phyloP scores from a whole-genome alignment of 2,329 filamentous ascomycete genomes.

The Diaporthe eres region DNA sequence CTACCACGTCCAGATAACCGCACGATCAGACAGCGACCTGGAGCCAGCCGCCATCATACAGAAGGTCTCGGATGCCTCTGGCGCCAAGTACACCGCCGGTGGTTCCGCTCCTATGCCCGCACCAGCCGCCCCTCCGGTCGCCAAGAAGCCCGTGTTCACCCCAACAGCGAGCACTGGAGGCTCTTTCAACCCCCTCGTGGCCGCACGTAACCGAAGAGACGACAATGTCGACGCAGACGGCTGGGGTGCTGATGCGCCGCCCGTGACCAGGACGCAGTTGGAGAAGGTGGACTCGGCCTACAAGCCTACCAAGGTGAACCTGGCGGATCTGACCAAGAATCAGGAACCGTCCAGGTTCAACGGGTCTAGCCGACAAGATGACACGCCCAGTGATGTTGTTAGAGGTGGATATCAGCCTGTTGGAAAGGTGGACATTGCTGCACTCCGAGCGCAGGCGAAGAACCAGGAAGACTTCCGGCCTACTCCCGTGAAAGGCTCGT shows the following conservation, averaged over 20 bases:
- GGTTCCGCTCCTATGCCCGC: slow-evolving; percentile 67
- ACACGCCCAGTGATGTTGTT: slow-evolving; percentile 74
- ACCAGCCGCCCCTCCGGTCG: slow-evolving; percentile 76
- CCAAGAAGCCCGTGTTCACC: slow-evolving; percentile 93
- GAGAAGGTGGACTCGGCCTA: slow-evolving; percentile 95
- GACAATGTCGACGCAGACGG: slow-evolving; percentile 83
- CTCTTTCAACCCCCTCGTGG: slow-evolving; percentile 77
- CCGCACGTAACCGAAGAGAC: slow-evolving; percentile 73
- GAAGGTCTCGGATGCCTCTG: slow-evolving; percentile 95
- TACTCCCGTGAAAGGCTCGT: slow-evolving; percentile 88
- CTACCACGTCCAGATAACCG: slow-evolving; percentile 98
- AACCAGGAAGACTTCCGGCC: slow-evolving; percentile 83
- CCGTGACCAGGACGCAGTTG: slow-evolving; percentile 85
- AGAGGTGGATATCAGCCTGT: slow-evolving; percentile 92
- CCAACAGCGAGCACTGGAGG: slow-evolving; percentile 66
- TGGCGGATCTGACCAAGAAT: slow-evolving; percentile 84
- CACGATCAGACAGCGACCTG: slow-evolving; percentile 90
- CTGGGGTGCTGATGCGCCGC: slow-evolving; percentile 96
- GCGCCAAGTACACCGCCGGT: slow-evolving; percentile 89
- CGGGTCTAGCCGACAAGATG: slow-evolving; percentile 59
- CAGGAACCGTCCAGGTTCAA: slow-evolving; percentile 75
- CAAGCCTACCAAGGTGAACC: slow-evolving; percentile 94
- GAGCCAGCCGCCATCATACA: slow-evolving; percentile 90
- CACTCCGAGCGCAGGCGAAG: slow-evolving; percentile 82
- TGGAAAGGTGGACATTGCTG: slow-evolving; percentile 97